Base-by-base conservation (phyloP, 495 filamentous ascomycete genomes). In the Parachaetomium inaequale region DNA sequence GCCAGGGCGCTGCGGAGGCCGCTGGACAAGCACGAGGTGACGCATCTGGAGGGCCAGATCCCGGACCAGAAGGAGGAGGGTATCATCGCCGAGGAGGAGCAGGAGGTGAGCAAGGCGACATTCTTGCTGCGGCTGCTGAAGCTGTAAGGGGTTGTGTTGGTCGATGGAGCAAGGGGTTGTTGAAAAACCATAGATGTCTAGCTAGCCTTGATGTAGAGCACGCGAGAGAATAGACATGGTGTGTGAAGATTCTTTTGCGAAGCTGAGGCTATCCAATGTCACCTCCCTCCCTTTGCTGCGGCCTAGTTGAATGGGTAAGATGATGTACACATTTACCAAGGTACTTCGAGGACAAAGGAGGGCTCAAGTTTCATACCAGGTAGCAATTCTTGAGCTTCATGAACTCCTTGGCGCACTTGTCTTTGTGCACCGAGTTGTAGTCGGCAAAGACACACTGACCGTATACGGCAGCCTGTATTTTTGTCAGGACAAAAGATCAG, bases 371-470 rank as follows among this genome's bases (percentile, higher is more conserved):
- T 38, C 85, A 72, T 81, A 97, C 93, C 67, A 94, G 63, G 68
- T 89, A 93, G 73, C 94, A 99, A 63, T 97, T 81, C 74, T 96
- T 96, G 53, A 98, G 73, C 65, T 75, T 84, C 74, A 96, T 75
- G 62, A 99, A 98, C 70, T 97, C 91, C 53, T 84, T 85, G 3
- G 81, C 79, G 69, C 94, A 99, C 79, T 93, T 92, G 72, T 97
- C 91, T 66, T 96, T 96, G 65, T 93, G 83, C 5, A 97, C 85
- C 25, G 90, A 85, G 69, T 92, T 93, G 75, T 95, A 98, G 71
- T 99, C 93, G 10, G 84, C 84, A 36, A 94, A 80, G 60, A 99
- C 85, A 72, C 94, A 99, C 81, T 92, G 92, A 55, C 94, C 94
- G 68, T 98, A 99, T 17, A 83, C 81, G 8, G 91, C 81, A 54